These are phyloP conservation scores for Amanita inopinata DNA, from an alignment of 768 basidiomycete species.

Conservation along the genomic window DNA sequence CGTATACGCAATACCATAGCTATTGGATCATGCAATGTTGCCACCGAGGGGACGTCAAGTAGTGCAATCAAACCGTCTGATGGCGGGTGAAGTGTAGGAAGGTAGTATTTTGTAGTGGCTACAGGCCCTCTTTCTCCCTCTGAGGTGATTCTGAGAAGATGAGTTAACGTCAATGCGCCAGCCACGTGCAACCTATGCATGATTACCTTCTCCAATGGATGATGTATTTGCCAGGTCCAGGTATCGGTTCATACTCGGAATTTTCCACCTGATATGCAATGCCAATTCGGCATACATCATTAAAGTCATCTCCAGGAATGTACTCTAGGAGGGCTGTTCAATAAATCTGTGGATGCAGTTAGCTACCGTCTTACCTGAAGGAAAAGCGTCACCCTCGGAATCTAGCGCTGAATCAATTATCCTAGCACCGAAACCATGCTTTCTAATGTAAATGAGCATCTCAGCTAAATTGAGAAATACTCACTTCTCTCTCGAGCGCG, in stretches of 20 bases:
- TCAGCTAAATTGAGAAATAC: slow-evolving; percentile 10
- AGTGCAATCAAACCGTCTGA: slow-evolving; percentile 56
- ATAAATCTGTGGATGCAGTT: too few relatives aligned
- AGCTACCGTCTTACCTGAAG: slow-evolving; percentile 38
- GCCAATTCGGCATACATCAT: slow-evolving; percentile 42
- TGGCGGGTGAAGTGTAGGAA: slow-evolving; percentile 59
- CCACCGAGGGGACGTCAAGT: slow-evolving; percentile 50
- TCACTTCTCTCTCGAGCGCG: slow-evolving; percentile 37
- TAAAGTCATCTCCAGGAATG: slow-evolving; percentile 55
- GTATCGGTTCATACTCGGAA: slow-evolving; percentile 22
- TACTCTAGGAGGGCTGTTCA: slow-evolving; percentile 45
- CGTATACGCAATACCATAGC: slow-evolving; percentile 50
- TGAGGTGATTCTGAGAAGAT: slow-evolving; percentile 32
- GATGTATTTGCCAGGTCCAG: slow-evolving; percentile 49
- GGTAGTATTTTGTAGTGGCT: slow-evolving; percentile 38
- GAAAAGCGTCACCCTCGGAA: slow-evolving; percentile 31
- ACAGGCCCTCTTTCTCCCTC: slow-evolving; percentile 33
- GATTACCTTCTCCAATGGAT: slow-evolving; percentile 58
- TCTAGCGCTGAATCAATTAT: slow-evolving; percentile 47
- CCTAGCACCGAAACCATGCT: slow-evolving; percentile 37
- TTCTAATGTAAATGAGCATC: not conserved
- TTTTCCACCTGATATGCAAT: slow-evolving; percentile 32
- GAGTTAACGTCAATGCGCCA: slow-evolving; percentile 3
- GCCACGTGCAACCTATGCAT: slow-evolving; percentile 4
- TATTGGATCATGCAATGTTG: slow-evolving; percentile 53